These are phyloP conservation scores for Arthromyces matolae DNA, from an alignment of 768 basidiomycete genomes.

Conservation along the genomic window DNA sequence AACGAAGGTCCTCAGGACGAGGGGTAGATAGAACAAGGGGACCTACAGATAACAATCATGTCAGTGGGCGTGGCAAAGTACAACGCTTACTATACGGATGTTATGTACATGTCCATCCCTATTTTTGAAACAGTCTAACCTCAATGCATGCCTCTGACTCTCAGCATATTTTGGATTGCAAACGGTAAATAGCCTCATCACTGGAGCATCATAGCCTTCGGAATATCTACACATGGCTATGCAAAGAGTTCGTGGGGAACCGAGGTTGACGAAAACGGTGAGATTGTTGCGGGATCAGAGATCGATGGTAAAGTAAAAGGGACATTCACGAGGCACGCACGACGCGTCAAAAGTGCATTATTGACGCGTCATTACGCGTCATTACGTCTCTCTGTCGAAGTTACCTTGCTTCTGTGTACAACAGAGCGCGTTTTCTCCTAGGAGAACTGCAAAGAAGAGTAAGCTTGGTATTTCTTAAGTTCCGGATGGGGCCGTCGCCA, in stretches of 20 bases:
- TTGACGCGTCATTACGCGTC: conserved; percentile 48
- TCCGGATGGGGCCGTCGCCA: conserved; percentile 25
- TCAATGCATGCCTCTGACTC: no score
- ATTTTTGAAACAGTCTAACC: no score
- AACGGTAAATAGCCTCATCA: no score
- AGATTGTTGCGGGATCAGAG: conserved; percentile 22
- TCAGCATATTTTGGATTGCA: no score
- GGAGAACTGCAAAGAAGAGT: conserved; percentile 1
- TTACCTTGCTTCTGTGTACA: conserved; percentile 1
- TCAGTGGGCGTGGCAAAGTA: no score
- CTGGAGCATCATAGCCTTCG: background rate
- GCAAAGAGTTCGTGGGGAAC: conserved; percentile 17
- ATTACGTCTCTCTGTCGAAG: conserved; percentile 26
- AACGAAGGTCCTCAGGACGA: no score
- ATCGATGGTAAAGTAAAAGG: conserved; percentile 18
- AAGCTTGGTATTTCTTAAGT: conserved; percentile 1
- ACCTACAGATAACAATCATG: no score
- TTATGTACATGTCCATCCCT: no score
- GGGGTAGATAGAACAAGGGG: no score
- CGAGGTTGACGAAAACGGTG: conserved; percentile 24
- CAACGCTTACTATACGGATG: no score
- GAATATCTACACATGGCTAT: background rate
- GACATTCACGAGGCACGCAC: conserved; percentile 15
- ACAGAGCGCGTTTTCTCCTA: conserved; percentile 12
- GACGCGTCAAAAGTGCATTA: conserved; percentile 14